Evolutionary conservation across 2,329 filamentous ascomycete species (phyloP).

Genomic region (Aspergillus proliferans): DNA sequence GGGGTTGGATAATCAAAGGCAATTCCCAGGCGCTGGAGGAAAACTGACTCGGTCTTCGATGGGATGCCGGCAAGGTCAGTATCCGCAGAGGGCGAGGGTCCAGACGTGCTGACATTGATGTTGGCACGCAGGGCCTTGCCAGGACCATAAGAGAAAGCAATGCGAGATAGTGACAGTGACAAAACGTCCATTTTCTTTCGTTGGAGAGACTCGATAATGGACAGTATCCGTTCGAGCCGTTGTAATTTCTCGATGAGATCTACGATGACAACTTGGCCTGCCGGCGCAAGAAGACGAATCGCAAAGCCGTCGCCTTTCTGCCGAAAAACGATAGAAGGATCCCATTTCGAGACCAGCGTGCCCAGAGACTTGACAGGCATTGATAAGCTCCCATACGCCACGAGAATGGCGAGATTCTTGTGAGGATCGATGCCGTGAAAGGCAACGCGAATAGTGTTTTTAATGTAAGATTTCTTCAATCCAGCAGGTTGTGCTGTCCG

Average conservation of each 20-base stretch:
- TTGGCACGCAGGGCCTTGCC: constrained; percentile 22
- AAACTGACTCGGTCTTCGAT: constrained; percentile 20
- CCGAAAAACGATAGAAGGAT: constrained; percentile 29
- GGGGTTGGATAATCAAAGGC: constrained; percentile 31
- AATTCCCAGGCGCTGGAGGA: constrained; percentile 25
- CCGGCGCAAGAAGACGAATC: constrained; percentile 31
- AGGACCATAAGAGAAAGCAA: constrained; percentile 31
- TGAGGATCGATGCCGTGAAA: constrained; percentile 33
- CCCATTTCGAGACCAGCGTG: constrained; percentile 20
- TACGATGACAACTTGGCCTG: constrained; percentile 30
- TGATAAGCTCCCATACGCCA: constrained; percentile 31
- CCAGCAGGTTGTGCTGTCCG: constrained; percentile 23
- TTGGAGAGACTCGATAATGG: constrained; percentile 29
- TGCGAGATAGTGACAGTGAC: constrained; percentile 29
- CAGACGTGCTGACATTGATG: constrained; percentile 26
- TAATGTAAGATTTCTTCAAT: constrained; percentile 22
- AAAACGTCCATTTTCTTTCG: constrained; percentile 25
- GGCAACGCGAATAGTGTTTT: constrained; percentile 30
- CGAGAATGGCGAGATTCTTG: constrained; percentile 26
- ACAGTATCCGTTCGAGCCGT: constrained; percentile 32
- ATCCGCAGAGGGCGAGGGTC: constrained; percentile 10
- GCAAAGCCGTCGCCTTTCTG: constrained; percentile 30
- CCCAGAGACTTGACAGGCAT: constrained; percentile 20
- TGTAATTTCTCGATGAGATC: constrained; percentile 32
- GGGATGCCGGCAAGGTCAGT: constrained; percentile 17